Percentiles rank a stretch among this genome's conserved stretches.
These are phyloP conservation scores for Skeletonema marinoi DNA, from an alignment of 108 stramenopile species.

Conservation along the genomic window DNA sequence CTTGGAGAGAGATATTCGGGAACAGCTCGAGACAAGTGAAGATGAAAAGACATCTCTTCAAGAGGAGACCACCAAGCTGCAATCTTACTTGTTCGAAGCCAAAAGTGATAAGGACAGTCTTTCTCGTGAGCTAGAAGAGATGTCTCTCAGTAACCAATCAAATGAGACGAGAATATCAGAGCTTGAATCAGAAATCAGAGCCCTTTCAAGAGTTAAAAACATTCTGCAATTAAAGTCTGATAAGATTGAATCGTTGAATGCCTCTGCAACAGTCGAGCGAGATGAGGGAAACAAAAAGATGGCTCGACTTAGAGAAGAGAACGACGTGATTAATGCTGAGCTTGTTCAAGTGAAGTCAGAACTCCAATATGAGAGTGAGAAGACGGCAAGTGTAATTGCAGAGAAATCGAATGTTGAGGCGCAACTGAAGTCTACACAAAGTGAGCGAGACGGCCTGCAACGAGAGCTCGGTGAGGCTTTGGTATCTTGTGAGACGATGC, in stretches of 20 bases:
- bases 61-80: background rate
- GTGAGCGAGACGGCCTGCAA: background rate
- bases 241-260: background rate
- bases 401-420: background rate
- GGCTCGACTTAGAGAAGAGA: background rate
- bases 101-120: background rate
- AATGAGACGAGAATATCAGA: background rate
- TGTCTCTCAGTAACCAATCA: background rate
- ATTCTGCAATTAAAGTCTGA: background rate
- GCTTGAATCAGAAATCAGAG: background rate
- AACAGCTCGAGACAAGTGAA: background rate
- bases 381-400: background rate
- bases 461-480: background rate
- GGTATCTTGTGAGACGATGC: background rate
- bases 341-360: background rate
- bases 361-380: background rate
- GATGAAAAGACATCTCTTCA: background rate
- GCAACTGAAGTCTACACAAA: background rate
- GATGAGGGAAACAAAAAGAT: background rate
- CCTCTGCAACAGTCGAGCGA: background rate
- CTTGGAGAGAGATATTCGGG: background rate
- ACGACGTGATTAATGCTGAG: background rate
- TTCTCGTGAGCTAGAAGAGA: background rate
- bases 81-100: background rate
- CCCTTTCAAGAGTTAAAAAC: background rate